Percentiles rank a stretch among this genome's conserved stretches.
Conservation (phyloP, 768 basidiomycete species). For the Coprinopsis marcescibilis region DNA sequence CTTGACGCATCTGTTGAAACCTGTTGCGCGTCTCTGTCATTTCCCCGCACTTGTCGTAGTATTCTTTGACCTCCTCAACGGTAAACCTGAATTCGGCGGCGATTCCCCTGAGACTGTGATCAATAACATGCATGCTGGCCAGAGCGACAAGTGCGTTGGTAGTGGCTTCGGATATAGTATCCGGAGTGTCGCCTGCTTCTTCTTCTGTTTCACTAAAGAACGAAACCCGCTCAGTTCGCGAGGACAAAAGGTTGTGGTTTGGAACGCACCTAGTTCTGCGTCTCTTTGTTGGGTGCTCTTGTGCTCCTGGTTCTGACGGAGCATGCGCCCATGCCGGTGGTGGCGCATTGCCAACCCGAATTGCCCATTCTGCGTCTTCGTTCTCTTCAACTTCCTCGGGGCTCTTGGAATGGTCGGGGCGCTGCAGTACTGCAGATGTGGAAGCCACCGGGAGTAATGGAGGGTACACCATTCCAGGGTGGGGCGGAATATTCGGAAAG, state of each 20-base stretch:
- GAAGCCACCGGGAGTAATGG: slow-evolving; percentile 11
- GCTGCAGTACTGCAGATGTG: slow-evolving; percentile 13
- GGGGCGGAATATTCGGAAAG: slow-evolving; percentile 4
- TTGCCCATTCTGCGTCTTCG: slow-evolving; percentile 59
- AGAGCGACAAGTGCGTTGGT: slow-evolving; percentile 30
- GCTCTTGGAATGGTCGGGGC: slow-evolving; percentile 22
- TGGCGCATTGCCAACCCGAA: slow-evolving; percentile 55
- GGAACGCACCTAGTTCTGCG: slow-evolving; percentile 38
- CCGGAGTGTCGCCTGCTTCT: slow-evolving; percentile 2
- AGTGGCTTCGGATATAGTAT: slow-evolving; percentile 12
- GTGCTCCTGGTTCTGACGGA: slow-evolving; percentile 32
- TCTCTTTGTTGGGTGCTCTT: slow-evolving; percentile 35
- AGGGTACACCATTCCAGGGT: slow-evolving; percentile 8
- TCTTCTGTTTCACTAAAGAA: slow-evolving; percentile 6
- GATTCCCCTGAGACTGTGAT: slow-evolving; percentile 59
- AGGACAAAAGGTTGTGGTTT: slow-evolving; percentile 3
- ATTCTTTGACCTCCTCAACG: slow-evolving; percentile 70
- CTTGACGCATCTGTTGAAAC: slow-evolving; percentile 63
- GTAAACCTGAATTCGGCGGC: slow-evolving; percentile 68
- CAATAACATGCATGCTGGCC: slow-evolving; percentile 56
- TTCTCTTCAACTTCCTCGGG: slow-evolving; percentile 64
- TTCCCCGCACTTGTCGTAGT: slow-evolving; percentile 69
- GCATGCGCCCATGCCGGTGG: slow-evolving; percentile 66
- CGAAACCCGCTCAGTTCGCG: too few relatives aligned
- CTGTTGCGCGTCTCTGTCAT: slow-evolving; percentile 58